Conservation (phyloP, 352 stramenopile species). For the Globisporangium middletonii region DNA sequence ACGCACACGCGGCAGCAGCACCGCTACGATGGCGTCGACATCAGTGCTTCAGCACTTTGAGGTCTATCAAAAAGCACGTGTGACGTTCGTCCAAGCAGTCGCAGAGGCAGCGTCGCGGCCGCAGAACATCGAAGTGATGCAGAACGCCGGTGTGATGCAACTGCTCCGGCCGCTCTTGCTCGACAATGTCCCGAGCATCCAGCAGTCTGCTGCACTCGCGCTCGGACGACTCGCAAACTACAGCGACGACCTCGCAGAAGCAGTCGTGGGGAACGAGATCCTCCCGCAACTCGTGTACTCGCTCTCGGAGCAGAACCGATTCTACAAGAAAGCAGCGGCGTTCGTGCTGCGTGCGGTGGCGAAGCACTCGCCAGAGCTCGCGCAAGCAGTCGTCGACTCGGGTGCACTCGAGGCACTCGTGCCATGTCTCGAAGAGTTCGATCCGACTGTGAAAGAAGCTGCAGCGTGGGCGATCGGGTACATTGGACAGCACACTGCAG, state of each 20-base stretch:
- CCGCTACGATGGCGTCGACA: slow-evolving; percentile 59
- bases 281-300: slow-evolving; percentile 96
- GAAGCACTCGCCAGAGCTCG: slow-evolving; percentile 93
- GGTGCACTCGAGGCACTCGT: slow-evolving; percentile 90
- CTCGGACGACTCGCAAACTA: slow-evolving; percentile 93
- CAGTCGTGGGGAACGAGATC: slow-evolving; percentile 94
- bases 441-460: slow-evolving; percentile 93
- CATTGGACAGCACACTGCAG: slow-evolving; percentile 92
- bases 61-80: slow-evolving; percentile 93
- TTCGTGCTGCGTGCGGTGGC: slow-evolving; percentile 93
- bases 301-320: slow-evolving; percentile 92
- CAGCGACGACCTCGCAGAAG: slow-evolving; percentile 92
- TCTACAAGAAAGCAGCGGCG: slow-evolving; percentile 94
- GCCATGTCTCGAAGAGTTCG: slow-evolving; percentile 93
- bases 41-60: slow-evolving; percentile 94
- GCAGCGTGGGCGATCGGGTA: slow-evolving; percentile 94
- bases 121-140: slow-evolving; percentile 96
- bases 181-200: slow-evolving; percentile 94
- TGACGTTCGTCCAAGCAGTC: slow-evolving; percentile 93
- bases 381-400: slow-evolving; percentile 92
- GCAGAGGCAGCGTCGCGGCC: slow-evolving; percentile 91
- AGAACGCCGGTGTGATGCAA: slow-evolving; percentile 95
- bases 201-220: slow-evolving; percentile 91
- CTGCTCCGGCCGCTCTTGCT: slow-evolving; percentile 90
- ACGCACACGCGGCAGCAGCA: background rate